Base-by-base conservation (phyloP, 768 basidiomycete species). In the Amanita muscaria region DNA sequence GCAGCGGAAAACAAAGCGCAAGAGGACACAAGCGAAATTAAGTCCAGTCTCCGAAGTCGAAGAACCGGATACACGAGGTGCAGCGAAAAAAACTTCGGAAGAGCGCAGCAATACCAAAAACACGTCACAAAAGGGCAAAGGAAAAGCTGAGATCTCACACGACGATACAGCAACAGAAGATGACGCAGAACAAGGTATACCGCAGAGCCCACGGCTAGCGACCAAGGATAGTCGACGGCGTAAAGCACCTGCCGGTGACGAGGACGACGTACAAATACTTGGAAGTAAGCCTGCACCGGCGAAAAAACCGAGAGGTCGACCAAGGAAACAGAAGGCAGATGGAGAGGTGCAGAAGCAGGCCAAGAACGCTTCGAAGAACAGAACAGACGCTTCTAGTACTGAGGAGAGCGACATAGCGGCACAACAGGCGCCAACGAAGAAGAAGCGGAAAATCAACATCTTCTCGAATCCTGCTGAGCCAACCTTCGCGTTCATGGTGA, bases 371-470 rank as follows among this genome's bases (percentile, higher is more conserved):
- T 7, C 41, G 16, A 42, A 30, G 41, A 25, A 42, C 14, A 22
- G 15, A 5, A 15, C 25, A 18, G 21, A 3, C 9, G 24, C 36
- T 5, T 15, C 38, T 12, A 21, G 19, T 14, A 22, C 22, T n/a
- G 45, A 47, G 11, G 46, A 40, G 12, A 40, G 14, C 5, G 31
- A 41, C 15, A 30, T 31, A 21, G 39, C 9, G 11, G 5, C 30
- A 22, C 39, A 41, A 8, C 38, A 29, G 32, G 40, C 29, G 11
- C 39, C 46, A 14, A 79, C 76, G 63, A 82, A 80, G 66, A 84
- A 82, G 63, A 83, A 77, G 54, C 73, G 80, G 49, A 83, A 79
- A 61, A 76, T 86, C 43, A 77, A 79, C 48, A 51, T 83, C n/a
- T 80, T 80, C 4, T 43, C 61, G 19, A 62, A 65, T 27, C 62